Evolutionary conservation across 768 basidiomycete species (phyloP).

Genomic region (Daedalea quercina): DNA sequence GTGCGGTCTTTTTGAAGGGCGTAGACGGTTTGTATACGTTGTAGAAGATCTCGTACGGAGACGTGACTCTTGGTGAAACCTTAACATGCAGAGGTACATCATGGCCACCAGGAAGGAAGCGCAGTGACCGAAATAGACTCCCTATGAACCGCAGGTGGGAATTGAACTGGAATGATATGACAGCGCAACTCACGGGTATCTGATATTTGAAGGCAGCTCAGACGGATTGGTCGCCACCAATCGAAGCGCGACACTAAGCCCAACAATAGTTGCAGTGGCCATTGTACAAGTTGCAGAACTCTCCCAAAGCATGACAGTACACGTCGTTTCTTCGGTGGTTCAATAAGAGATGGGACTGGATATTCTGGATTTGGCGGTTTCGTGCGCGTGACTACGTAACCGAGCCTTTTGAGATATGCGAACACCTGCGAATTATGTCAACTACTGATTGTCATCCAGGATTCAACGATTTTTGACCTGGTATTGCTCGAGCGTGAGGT

Average conservation of each 20-base stretch:
- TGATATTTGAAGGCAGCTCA: slow-evolving; percentile 39
- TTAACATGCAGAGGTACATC: slow-evolving; percentile 35
- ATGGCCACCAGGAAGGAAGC: slow-evolving; percentile 70
- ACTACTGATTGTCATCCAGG: background rate
- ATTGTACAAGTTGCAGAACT: slow-evolving; percentile 25
- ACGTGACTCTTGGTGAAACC: slow-evolving; percentile 18
- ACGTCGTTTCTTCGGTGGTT: slow-evolving; percentile 4
- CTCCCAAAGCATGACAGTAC: slow-evolving; percentile 27
- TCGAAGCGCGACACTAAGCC: slow-evolving; percentile 31
- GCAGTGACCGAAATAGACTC: slow-evolving; percentile 59
- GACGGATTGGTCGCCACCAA: slow-evolving; percentile 63
- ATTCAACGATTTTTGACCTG: slow-evolving; percentile 47
- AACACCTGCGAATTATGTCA: slow-evolving; percentile 55
- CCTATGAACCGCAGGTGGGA: slow-evolving; percentile 44
- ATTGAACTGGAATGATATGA: too few species aligned
- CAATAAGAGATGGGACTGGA: slow-evolving; percentile 36
- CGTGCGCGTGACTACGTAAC: slow-evolving; percentile 83
- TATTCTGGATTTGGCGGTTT: slow-evolving; percentile 51
- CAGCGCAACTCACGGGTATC: slow-evolving; percentile 49
- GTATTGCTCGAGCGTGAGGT: slow-evolving; percentile 77
- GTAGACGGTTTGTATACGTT: slow-evolving; percentile 91
- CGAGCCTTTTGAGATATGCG: slow-evolving; percentile 85
- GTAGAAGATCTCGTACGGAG: slow-evolving; percentile 80
- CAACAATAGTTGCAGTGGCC: slow-evolving; percentile 25
- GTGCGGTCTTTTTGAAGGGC: slow-evolving; percentile 70